Evolutionary conservation across 352 stramenopile species (phyloP).

Genomic region (Phytophthora fragariae): DNA sequence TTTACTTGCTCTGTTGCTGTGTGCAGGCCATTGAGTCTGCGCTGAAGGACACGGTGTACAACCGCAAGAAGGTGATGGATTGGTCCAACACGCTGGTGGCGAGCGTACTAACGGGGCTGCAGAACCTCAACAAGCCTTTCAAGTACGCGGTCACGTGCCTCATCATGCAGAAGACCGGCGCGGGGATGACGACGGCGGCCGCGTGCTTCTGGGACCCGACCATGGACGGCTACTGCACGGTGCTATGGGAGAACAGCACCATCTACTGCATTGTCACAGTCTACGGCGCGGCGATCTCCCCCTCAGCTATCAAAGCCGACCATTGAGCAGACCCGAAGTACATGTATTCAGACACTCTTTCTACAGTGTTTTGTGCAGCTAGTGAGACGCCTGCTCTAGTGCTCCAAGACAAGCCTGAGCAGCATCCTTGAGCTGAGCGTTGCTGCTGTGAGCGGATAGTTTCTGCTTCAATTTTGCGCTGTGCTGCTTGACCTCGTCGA

Average conservation of each 20-base stretch:
- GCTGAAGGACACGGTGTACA: slow-evolving; percentile 87
- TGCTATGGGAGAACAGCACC: slow-evolving; percentile 87
- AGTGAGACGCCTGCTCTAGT: slow-evolving; percentile 36
- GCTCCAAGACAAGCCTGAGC: slow-evolving; percentile 58
- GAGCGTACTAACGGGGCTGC: slow-evolving; percentile 77
- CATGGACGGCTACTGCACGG: slow-evolving; percentile 84
- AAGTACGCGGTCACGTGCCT: slow-evolving; percentile 88
- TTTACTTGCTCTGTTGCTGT: not conserved
- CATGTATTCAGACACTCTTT: slow-evolving; percentile 28
- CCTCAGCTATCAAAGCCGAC: slow-evolving; percentile 75
- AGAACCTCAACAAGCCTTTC: slow-evolving; percentile 90
- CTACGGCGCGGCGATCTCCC: slow-evolving; percentile 85
- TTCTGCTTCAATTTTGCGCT: slow-evolving; percentile 43
- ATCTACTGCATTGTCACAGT: slow-evolving; percentile 88
- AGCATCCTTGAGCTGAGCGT: slow-evolving; percentile 46
- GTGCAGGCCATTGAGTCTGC: slow-evolving; percentile 73
- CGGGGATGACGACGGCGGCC: slow-evolving; percentile 70
- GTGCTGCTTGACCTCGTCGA: slow-evolving; percentile 48
- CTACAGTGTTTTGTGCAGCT: slow-evolving; percentile 14
- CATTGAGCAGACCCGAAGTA: slow-evolving; percentile 46
- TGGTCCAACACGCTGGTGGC: slow-evolving; percentile 87
- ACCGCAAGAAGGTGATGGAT: slow-evolving; percentile 87
- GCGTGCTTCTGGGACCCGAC: slow-evolving; percentile 82
- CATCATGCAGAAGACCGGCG: slow-evolving; percentile 89
- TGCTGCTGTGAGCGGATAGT: slow-evolving; percentile 40